Base-by-base conservation (phyloP, 768 basidiomycete species). In the Mycena metata region DNA sequence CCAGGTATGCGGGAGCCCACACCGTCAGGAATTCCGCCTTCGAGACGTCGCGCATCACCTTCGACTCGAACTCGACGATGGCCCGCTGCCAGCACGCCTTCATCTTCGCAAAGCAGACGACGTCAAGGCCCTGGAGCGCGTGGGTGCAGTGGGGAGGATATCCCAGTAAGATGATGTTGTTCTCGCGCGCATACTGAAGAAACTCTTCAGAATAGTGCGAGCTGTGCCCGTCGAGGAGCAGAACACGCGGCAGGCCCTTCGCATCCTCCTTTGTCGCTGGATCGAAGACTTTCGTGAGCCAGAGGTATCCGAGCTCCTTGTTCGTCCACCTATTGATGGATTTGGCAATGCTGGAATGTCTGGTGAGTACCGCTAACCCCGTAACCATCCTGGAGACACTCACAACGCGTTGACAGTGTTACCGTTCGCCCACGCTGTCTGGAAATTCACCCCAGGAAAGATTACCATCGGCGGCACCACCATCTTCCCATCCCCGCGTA, bases 171-270 rank as follows among this genome's bases (percentile, higher is more conserved):
- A n/a, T n/a, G n/a, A n/a, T n/a, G n/a, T n/a, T n/a, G n/a, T n/a
- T n/a, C n/a, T n/a, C n/a, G n/a, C n/a, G n/a, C n/a, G n/a, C n/a
- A n/a, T n/a, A n/a, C n/a, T n/a, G n/a, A n/a, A n/a, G n/a, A n/a
- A n/a, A n/a, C n/a, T n/a, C n/a, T n/a, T n/a, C n/a, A n/a, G n/a
- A n/a, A n/a, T n/a, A n/a, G n/a, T n/a, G n/a, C n/a, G n/a, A n/a
- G n/a, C n/a, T n/a, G 65, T 81, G 79, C 3, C 80, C 77, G 67
- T 80, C 78, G 0, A 80, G 50, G 43, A 79, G 49, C 10, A 81
- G 69, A 33, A 77, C 57, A 8, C 72, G 68, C 4, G 71, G 58
- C 12, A 56, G 43, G 9, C 77, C 76, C 39, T 26, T 65, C 5
- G 76, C 73, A 33, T 76, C 76, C 60, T 76, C 70, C 36, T 57